phyloP scores from a whole-genome alignment of 208 protist species.

The Borovskyia barvae region DNA sequence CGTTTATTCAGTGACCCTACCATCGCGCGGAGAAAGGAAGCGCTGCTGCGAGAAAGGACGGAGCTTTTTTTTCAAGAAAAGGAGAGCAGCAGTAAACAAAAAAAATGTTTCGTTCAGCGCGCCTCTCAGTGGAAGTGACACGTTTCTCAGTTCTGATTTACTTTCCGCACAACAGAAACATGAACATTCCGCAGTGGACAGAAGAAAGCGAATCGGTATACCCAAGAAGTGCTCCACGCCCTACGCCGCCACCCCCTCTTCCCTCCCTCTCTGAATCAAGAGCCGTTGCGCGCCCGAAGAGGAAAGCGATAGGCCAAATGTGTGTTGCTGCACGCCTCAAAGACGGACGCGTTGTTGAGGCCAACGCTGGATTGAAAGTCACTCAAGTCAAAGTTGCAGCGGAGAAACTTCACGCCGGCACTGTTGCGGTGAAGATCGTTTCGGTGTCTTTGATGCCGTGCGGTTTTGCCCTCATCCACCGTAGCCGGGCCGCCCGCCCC shows the following conservation, averaged over 20 bases:
- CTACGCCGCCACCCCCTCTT: neutral
- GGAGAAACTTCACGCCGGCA: constrained; percentile 34
- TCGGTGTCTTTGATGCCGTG: neutral
- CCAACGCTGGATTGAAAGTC: constrained; percentile 53
- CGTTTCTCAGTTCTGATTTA: too few species aligned
- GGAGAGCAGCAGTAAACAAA: too few species aligned
- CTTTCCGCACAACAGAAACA: too few species aligned
- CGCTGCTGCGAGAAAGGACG: too few species aligned
- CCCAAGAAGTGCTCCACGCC: neutral
- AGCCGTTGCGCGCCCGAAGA: constrained; percentile 19
- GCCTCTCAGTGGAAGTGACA: too few species aligned
- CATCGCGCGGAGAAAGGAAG: too few species aligned
- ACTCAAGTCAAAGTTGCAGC: constrained; percentile 68
- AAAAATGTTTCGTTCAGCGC: too few species aligned
- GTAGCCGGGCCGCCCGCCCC: neutral
- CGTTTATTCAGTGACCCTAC: too few species aligned
- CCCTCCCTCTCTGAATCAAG: too few species aligned
- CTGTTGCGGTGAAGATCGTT: neutral
- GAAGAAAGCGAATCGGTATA: constrained; percentile 6
- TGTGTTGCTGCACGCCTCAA: constrained; percentile 55
- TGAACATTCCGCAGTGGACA: too few species aligned
- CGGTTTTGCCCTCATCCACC: neutral
- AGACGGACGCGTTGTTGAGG: constrained; percentile 21
- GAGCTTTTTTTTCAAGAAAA: too few species aligned
- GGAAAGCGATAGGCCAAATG: constrained; percentile 47